Evolutionary conservation across 2,329 filamentous ascomycete genomes (phyloP).

Genomic region (Clarireedia monteithiana): DNA sequence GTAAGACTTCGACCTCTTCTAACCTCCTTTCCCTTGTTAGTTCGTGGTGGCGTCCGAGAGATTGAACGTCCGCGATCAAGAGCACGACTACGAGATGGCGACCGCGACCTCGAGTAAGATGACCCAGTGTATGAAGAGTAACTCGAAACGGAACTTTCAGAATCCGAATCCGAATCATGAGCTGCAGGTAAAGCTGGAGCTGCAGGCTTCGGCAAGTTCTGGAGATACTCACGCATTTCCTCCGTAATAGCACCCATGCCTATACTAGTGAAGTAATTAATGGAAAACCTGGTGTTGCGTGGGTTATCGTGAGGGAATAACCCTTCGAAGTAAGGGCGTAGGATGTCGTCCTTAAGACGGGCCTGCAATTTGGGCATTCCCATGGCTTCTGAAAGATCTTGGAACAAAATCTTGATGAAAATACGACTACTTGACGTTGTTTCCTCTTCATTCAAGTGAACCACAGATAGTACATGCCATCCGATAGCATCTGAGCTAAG

Average conservation of each 20-base stretch:
- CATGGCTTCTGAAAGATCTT: conserved; percentile 80
- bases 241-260: conserved; percentile 93
- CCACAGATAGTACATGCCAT: conserved; percentile 79
- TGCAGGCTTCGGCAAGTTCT: conserved; percentile 81
- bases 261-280: conserved; percentile 99
- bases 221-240: conserved; percentile 84
- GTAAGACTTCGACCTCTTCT: conserved; percentile 23
- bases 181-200: conserved; percentile 57
- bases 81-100: not conserved
- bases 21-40: conserved; percentile 13
- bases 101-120: conserved; percentile 40
- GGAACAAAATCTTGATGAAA: conserved; percentile 96
- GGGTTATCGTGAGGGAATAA: conserved; percentile 87
- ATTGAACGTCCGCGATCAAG: not conserved
- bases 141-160: conserved; percentile 57
- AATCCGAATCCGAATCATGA: conserved; percentile 53
- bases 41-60: conserved; percentile 16
- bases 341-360: conserved; percentile 67
- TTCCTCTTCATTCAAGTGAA: conserved; percentile 93
- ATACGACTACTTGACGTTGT: conserved; percentile 95
- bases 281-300: conserved; percentile 87
- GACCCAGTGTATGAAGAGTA: conserved; percentile 68
- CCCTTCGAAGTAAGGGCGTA: conserved; percentile 72
- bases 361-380: conserved; percentile 74
- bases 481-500: conserved; percentile 81